phyloP scores from a whole-genome alignment of 495 filamentous ascomycete genomes.

The Penicillium roqueforti region DNA sequence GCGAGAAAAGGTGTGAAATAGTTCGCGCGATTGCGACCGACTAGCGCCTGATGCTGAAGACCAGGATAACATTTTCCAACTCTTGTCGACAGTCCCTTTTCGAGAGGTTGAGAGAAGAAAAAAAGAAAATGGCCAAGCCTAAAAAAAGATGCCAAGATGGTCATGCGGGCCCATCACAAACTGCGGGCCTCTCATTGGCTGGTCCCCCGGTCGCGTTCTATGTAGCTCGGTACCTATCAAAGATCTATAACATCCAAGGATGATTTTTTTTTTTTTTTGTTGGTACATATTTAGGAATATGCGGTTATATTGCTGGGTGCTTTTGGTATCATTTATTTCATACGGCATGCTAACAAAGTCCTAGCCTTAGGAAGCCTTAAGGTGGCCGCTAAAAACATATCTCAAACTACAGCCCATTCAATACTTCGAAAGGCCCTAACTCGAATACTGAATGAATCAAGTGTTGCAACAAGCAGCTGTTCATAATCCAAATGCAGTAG shows the following conservation, averaged over 20 bases:
- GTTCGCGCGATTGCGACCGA: slow-evolving; percentile 24
- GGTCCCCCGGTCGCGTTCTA: background rate
- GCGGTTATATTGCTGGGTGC: too few relatives aligned
- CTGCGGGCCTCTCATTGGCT: slow-evolving; percentile 30
- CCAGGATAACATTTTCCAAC: slow-evolving; percentile 34
- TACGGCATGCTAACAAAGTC: too few relatives aligned
- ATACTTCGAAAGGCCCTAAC: background rate
- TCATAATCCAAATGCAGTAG: background rate
- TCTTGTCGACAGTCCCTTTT: background rate
- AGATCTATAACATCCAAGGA: background rate
- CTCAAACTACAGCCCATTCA: background rate
- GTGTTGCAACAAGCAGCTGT: background rate
- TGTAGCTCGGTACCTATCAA: background rate
- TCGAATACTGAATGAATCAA: background rate
- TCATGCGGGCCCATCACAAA: slow-evolving; percentile 26
- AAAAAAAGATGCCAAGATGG: slow-evolving; percentile 36
- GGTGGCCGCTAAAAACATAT: background rate
- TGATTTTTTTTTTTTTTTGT: background rate
- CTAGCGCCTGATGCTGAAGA: slow-evolving; percentile 30
- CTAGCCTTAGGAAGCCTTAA: background rate
- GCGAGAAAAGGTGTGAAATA: slow-evolving; percentile 23
- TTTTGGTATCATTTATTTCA: too few relatives aligned
- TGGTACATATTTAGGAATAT: background rate
- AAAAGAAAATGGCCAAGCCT: slow-evolving; percentile 17
- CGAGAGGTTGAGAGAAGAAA: slow-evolving; percentile 11